Evolutionary conservation across 495 filamentous ascomycete genomes (phyloP), one percentile per base, ranked within the genome.

Genomic region (Xylaria scruposa): DNA sequence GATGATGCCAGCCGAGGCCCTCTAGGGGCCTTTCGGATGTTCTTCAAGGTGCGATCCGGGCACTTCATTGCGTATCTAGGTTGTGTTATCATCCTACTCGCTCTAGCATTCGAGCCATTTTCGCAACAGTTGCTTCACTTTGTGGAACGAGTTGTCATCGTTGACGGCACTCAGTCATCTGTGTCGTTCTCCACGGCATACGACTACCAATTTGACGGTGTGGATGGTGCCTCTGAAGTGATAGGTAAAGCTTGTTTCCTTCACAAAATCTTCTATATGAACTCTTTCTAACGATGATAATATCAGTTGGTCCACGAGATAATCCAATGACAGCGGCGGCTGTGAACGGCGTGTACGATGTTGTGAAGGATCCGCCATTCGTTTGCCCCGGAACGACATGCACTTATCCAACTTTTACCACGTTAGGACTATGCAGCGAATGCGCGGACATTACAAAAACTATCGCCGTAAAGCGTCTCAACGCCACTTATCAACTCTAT

Each of bases 51-150:
- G 15, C 62, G 42, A 33, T 65, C 62, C 17, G 62, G 38, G n/a
- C 40, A 42, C 15, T 47, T 65, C 40, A 47, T 65, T 26, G 62
- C 62, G 24, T 65, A 65, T 65, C 24, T 65, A 13, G 62, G 62
- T 0, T 46, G 40, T 49, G 21, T 65, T n/a, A 8, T 65, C 62
- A 65, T 65, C 42, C 42, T 65, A 33, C 42, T 65, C 24, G 40
- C 42, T 33, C 62, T 65, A 21, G 62, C 62, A 31, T 65, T 65
- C 17, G 62, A 65, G 26, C 62, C 62, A 19, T 65, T 65, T n/a
- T 65, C 62, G n/a, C 62, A 65, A 42, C 62, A 65, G 62, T 13
- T 65, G 62, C 62, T 65, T 31, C 62, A 49, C 12, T 65, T 65
- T 29, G 62, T 26, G 21, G 62, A 65, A 17, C 62, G 62, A 17